Base-by-base conservation (phyloP, 2,329 filamentous ascomycete species). In the Pleomassaria siparia region DNA sequence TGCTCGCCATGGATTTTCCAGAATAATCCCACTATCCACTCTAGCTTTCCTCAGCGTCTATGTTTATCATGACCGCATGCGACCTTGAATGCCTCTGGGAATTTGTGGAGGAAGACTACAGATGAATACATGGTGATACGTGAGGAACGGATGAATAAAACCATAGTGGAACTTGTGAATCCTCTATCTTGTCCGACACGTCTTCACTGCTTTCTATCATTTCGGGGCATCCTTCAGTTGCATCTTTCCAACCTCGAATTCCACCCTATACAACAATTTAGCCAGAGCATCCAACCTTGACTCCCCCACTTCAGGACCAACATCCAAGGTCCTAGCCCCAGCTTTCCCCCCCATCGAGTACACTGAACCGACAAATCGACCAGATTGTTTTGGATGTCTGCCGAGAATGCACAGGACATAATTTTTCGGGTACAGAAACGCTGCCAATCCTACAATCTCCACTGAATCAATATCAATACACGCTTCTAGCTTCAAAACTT, bases 271-370 rank as follows among this genome's bases (percentile, higher is more conserved):
- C 49, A 60, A 41, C 24, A 60, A 28, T 26, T 44, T 47, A 4
- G 15, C 26, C 50, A 62, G 26, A 10, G 46, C 54, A 12, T 59
- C 51, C 11, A 47, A 49, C 30, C 54, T 48, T 24, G 41, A 49
- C 6, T 11, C 18, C 3, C 59, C 55, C 25, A 47, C 29, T 16
- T 58, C 55, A n/a, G 53, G 55, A 1, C 59, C 55, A 11, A 50
- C 12, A 11, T 60, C 56, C 7, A 62, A 33, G 16, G 37, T 33
- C n/a, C 50, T 55, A 2, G 40, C 20, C 0, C 53, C 54, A 1
- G 26, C 36, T 15, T 55, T 56, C 0, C 46, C 40, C 16, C 32
- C 32, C 40, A 60, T 47, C 15, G 43, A 49, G 43, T 60, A 62
- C 2, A 62, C 49, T 0, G 48, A 44, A 12, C 50, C 52, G 44